phyloP scores from a whole-genome alignment of 768 basidiomycete genomes.

The Naganishia onofrii region DNA sequence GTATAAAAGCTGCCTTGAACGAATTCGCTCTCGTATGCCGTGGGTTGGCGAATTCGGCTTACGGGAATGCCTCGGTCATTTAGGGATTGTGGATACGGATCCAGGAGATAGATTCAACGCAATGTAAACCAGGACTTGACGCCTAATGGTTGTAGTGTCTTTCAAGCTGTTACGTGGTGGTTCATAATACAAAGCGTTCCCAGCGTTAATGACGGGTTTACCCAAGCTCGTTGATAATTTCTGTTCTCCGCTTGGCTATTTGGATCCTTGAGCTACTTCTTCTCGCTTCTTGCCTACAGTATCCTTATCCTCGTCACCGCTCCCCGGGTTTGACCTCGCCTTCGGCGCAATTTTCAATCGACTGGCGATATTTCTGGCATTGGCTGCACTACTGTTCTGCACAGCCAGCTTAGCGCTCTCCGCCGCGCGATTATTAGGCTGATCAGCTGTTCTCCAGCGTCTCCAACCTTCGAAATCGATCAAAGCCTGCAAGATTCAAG shows the following conservation, averaged over 20 bases:
- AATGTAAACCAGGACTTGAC: background rate
- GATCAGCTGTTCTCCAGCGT: slow-evolving; percentile 48
- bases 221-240: background rate
- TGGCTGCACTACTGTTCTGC: slow-evolving; percentile 43
- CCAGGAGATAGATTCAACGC: background rate
- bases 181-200: too few species aligned
- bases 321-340: slow-evolving; percentile 6
- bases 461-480: slow-evolving; percentile 55
- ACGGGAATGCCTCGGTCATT: slow-evolving; percentile 69
- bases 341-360: slow-evolving; percentile 19
- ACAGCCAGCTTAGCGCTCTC: slow-evolving; percentile 44
- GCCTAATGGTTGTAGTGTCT: too few species aligned
- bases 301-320: slow-evolving; percentile 6
- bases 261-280: background rate
- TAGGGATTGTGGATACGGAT: background rate
- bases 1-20: slow-evolving; percentile 76
- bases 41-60: slow-evolving; percentile 78
- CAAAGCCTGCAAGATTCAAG: slow-evolving; percentile 37
- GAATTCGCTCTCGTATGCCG: slow-evolving; percentile 82
- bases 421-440: slow-evolving; percentile 30
- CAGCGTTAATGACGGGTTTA: background rate
- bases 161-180: too few species aligned
- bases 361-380: slow-evolving; percentile 44
- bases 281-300: background rate
- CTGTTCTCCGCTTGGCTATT: background rate